A percentile compares a stretch with the other conserved stretches of the same genome.
Conservation (phyloP, 805 yeast genomes). For the Candida ipomoeae region DNA sequence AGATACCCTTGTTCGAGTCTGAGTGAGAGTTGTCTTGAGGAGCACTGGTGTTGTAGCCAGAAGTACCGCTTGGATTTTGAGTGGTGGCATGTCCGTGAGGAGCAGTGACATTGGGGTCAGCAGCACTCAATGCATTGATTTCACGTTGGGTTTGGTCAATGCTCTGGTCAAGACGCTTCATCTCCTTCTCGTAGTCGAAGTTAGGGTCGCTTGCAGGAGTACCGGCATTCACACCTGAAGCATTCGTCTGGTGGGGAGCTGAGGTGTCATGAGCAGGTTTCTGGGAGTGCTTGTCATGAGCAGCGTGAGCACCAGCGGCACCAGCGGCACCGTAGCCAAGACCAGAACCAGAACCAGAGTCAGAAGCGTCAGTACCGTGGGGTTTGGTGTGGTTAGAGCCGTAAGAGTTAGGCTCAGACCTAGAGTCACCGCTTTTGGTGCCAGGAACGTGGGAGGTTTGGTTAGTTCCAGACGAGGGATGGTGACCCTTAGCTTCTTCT, state of each 20-base stretch:
- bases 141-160: slow-evolving; percentile 25
- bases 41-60: background rate
- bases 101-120: too few relatives aligned
- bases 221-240: slow-evolving; percentile 5
- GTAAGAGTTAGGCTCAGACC: background rate
- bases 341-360: background rate
- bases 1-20: slow-evolving; percentile 6
- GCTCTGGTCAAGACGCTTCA: slow-evolving; percentile 22
- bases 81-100: too few relatives aligned
- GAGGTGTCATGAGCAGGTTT: slow-evolving; percentile 5
- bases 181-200: slow-evolving; percentile 22
- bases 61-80: background rate
- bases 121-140: slow-evolving; percentile 15
- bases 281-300: background rate
- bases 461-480: background rate
- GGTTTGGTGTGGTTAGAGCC: background rate
- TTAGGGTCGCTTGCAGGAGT: slow-evolving; percentile 15
- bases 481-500: slow-evolving; percentile 10
- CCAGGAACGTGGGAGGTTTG: background rate
- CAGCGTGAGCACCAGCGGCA: slow-evolving; percentile 6
- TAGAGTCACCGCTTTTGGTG: background rate
- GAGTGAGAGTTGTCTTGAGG: background rate
- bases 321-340: background rate
- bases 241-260: slow-evolving; percentile 3
- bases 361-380: background rate